Base-by-base conservation (phyloP, 2,329 filamentous ascomycete species). In the Penicillium nordicum region DNA sequence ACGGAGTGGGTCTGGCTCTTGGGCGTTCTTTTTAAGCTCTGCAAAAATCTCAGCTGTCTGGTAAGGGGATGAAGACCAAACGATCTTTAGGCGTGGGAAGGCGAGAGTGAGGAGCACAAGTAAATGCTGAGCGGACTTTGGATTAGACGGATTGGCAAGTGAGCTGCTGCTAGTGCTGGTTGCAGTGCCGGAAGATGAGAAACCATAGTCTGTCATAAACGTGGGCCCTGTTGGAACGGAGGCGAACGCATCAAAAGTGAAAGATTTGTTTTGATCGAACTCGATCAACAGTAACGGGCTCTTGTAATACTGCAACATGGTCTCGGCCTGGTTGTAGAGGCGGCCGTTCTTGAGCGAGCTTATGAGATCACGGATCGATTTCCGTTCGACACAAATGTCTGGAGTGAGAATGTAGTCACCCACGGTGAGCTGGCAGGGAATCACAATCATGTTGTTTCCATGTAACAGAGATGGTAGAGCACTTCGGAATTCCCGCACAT, bases 41-140 rank as follows among this genome's bases (percentile, higher is more conserved):
- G 92, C 88, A 71, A 99, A 97, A 60, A 99, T 97, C 77, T 97
- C 92, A 1, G 94, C 94, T 0, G 94, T 97, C 73, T 99, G 92
- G 70, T 96, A 96, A 0, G 94, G 93, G 11, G 88, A 92, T 9
- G 85, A 90, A 9, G 89, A 94, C 94, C 94, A 99, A 65, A 99
- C 91, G 65, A 99, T 89, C 62, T 90, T 88, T 47, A 99, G 82
- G 23, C 85, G 85, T 0, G 94, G 94, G 67, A 97, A 99, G 0
- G 93, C 90, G 5, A 99, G 83, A 0, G 92, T 97, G 21, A 99
- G 82, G 43, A 97, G 85, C 12, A 97, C 94, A 44, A 99, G 81
- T 74, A 97, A 94, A 60, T 88, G 88, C 72, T 99, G 94, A 32
- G 97, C 80, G 69, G 97, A 94, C 36, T 88, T 88, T 0, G 85